Conservation (phyloP, 2,329 filamentous ascomycete genomes). For the Fusarium coicis region DNA sequence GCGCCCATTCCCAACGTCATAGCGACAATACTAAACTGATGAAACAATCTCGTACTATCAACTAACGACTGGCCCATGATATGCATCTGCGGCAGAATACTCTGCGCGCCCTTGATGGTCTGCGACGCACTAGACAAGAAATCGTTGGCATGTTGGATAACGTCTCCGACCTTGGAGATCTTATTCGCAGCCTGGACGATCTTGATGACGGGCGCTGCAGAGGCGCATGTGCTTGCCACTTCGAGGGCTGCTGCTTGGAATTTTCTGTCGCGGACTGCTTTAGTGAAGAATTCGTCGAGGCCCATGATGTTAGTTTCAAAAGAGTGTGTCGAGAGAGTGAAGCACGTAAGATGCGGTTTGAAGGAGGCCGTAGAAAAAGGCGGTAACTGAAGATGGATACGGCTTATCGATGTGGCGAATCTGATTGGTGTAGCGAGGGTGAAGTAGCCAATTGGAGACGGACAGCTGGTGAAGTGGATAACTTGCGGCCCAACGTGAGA, state of each 20-base stretch:
- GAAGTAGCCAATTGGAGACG: slow-evolving; percentile 4
- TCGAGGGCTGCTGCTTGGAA: slow-evolving; percentile 27
- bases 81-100: slow-evolving; percentile 48
- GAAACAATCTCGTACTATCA: slow-evolving; percentile 47
- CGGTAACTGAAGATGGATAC: slow-evolving; percentile 31
- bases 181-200: slow-evolving; percentile 43
- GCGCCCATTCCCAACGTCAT: slow-evolving; percentile 47
- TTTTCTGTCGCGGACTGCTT: slow-evolving; percentile 25
- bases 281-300: slow-evolving; percentile 20
- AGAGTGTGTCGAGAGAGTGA: neutral
- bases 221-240: slow-evolving; percentile 24
- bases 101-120: slow-evolving; percentile 33
- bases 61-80: slow-evolving; percentile 49
- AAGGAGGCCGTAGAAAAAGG: slow-evolving; percentile 24
- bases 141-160: slow-evolving; percentile 38
- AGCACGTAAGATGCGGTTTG: neutral
- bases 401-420: neutral
- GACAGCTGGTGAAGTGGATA: slow-evolving; percentile 23
- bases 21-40: slow-evolving; percentile 47
- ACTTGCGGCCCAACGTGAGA: slow-evolving; percentile 26
- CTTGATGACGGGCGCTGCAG: slow-evolving; percentile 33
- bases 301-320: slow-evolving; percentile 18
- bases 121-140: slow-evolving; percentile 40
- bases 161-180: slow-evolving; percentile 41
- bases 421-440: neutral